phyloP scores from a whole-genome alignment of 441 rosid species.

The Pelargonium cotyledonis region DNA sequence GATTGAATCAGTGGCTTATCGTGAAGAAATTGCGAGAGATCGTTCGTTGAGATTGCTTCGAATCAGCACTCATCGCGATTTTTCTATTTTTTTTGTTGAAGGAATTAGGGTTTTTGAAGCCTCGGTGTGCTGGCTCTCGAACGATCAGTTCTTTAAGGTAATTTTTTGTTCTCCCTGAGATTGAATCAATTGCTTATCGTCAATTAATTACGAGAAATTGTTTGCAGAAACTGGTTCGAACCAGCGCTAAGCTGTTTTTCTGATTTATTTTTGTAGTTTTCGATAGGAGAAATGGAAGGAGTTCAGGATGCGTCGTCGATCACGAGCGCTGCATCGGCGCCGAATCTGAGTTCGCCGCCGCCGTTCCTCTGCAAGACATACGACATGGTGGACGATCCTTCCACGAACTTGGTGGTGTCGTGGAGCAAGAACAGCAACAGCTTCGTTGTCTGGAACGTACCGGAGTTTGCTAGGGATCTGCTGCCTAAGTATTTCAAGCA shows the following conservation, averaged over 20 bases:
- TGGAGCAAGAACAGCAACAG: slow-evolving; percentile 3
- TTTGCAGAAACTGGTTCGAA: background rate
- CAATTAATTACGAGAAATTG: background rate
- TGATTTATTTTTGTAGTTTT: no score
- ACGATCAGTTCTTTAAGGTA: no score
- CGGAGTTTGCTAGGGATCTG: slow-evolving; percentile 75
- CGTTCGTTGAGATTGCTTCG: background rate
- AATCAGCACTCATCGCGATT: background rate
- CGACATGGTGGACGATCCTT: slow-evolving; percentile 11
- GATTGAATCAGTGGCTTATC: background rate
- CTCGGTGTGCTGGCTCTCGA: background rate
- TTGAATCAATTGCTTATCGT: background rate
- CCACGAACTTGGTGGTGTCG: slow-evolving; percentile 3
- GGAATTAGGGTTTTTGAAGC: background rate
- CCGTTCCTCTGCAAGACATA: slow-evolving; percentile 5
- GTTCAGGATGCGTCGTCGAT: background rate
- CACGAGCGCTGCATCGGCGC: background rate
- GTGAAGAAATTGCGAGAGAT: background rate
- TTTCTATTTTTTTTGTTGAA: background rate
- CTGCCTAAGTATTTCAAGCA: slow-evolving; percentile 87
- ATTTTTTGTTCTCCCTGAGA: background rate
- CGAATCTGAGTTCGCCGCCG: background rate
- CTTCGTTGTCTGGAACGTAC: slow-evolving; percentile 69
- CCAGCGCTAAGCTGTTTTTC: background rate
- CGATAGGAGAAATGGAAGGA: background rate